Percentiles rank a stretch among this genome's conserved stretches.
Evolutionary conservation across 2,329 filamentous ascomycete genomes (phyloP).

Genomic region (Aschersonia sp.): DNA sequence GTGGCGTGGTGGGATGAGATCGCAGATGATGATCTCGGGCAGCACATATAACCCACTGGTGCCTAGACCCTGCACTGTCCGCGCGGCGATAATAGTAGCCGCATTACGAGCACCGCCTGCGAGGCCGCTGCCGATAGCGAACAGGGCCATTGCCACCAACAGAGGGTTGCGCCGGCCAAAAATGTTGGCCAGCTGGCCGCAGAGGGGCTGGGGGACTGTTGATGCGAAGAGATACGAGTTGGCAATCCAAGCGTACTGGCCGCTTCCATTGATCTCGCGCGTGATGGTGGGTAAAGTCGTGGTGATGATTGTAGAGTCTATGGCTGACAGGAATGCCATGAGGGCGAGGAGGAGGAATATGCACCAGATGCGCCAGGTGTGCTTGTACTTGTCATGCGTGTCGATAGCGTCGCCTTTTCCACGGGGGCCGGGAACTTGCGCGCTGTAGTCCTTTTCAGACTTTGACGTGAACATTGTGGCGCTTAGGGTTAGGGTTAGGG

Average conservation of each 20-base stretch:
- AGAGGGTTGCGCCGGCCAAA: conserved; percentile 29
- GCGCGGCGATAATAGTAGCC: conserved; percentile 26
- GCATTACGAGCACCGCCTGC: conserved; percentile 24
- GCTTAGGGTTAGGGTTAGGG: not conserved
- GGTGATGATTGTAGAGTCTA: not conserved
- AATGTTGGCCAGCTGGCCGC: conserved; percentile 34
- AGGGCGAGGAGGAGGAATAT: not conserved
- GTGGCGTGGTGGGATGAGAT: conserved; percentile 33
- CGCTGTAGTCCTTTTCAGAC: not conserved
- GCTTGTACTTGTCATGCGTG: not conserved
- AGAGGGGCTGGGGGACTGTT: conserved; percentile 27
- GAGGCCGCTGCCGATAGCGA: conserved; percentile 35
- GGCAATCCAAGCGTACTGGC: not conserved
- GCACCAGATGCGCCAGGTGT: not conserved
- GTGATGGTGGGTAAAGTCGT: not conserved
- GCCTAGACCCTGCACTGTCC: conserved; percentile 26
- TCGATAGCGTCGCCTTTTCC: not conserved
- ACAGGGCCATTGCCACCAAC: conserved; percentile 21
- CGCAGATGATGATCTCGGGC: conserved; percentile 20
- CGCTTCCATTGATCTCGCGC: not conserved
- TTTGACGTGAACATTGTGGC: not conserved
- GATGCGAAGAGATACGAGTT: not conserved
- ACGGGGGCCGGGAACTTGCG: not conserved
- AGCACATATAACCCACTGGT: conserved; percentile 15
- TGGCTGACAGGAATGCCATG: not conserved